A percentile compares a stretch with the other conserved stretches of the same genome.
Evolutionary conservation across 2,329 filamentous ascomycete species (phyloP).

Genomic region (Fusarium robinianum): DNA sequence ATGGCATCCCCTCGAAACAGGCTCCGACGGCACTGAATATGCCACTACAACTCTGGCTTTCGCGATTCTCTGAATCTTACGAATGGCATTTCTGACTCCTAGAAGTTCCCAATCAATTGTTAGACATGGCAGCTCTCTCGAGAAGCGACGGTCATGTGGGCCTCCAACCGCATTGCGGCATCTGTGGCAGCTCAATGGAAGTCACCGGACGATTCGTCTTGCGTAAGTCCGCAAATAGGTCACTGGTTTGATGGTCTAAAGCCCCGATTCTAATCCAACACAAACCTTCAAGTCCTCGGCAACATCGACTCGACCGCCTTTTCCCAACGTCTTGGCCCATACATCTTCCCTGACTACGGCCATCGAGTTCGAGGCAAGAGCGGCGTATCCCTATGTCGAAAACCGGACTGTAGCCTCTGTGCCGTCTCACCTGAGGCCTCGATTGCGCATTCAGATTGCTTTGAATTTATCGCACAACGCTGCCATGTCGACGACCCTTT

Average conservation of each 20-base stretch:
- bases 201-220: constrained; percentile 9
- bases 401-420: constrained; percentile 9
- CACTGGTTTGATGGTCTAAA: background rate
- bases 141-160: constrained; percentile 7
- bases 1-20: background rate
- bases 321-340: constrained; percentile 11
- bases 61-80: constrained; percentile 1
- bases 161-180: constrained; percentile 11
- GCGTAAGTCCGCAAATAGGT: constrained; percentile 11
- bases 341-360: constrained; percentile 12
- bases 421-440: constrained; percentile 12
- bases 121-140: constrained; percentile 1
- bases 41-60: background rate
- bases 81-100: background rate
- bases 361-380: constrained; percentile 2
- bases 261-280: background rate
- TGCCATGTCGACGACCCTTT: background rate
- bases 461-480: constrained; percentile 7
- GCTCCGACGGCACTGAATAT: constrained; percentile 1
- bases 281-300: constrained; percentile 9
- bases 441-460: constrained; percentile 15
- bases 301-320: constrained; percentile 12
- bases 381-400: constrained; percentile 11
- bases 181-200: constrained; percentile 15
- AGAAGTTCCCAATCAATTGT: background rate